phyloP scores from a whole-genome alignment of 1,139 yeast species.

The Nakaseomyces sp. region DNA sequence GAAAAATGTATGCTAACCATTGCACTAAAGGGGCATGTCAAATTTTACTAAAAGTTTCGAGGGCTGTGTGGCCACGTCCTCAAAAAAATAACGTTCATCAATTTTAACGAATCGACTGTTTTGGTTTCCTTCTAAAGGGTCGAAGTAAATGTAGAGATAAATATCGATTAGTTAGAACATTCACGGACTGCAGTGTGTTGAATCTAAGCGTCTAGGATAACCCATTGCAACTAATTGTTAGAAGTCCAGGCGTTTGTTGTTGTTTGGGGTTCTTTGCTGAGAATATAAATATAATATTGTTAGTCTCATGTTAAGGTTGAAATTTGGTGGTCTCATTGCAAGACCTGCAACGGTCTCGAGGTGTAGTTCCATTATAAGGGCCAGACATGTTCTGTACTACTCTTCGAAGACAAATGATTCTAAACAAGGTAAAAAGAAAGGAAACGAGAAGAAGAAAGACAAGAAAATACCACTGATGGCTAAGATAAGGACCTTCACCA shows the following conservation, averaged over 20 bases:
- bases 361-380: not conserved
- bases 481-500: constrained; percentile 45
- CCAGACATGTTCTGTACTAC: not conserved
- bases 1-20: constrained; percentile 32
- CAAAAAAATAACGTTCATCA: not conserved
- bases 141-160: too few species aligned
- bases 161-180: too few species aligned
- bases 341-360: not conserved
- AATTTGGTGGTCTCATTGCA: constrained; percentile 1
- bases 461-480: constrained; percentile 26
- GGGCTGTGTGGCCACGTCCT: not conserved
- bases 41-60: constrained; percentile 4
- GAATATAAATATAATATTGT: too few species aligned
- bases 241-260: too few species aligned
- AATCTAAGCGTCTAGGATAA: too few species aligned
- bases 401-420: not conserved
- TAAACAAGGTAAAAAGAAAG: constrained; percentile 14
- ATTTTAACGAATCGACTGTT: too few species aligned
- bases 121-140: too few species aligned
- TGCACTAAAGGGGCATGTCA: constrained; percentile 34
- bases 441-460: constrained; percentile 3
- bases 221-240: too few species aligned
- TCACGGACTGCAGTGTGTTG: too few species aligned
- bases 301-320: not conserved
- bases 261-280: too few species aligned